A percentile compares a stretch with the other conserved stretches of the same genome.
phyloP scores from a whole-genome alignment of 805 yeast species.

The Isabelozyma pseudorhagii region DNA sequence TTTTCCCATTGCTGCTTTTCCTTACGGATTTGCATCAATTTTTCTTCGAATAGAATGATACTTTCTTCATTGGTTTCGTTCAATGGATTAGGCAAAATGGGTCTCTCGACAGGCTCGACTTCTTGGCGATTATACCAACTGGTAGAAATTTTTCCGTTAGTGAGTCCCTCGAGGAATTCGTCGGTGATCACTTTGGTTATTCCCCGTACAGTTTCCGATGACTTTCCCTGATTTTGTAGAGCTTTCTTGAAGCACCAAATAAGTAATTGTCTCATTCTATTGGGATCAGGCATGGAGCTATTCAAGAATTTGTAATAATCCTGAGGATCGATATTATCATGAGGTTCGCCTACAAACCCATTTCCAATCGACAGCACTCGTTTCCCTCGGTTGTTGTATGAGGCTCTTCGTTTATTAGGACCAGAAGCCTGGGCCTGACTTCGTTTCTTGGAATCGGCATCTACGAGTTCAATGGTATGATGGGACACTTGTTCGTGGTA shows the following conservation, averaged over 20 bases:
- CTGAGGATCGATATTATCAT: constrained; percentile 50
- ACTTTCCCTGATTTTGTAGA: constrained; percentile 21
- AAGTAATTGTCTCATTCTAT: constrained; percentile 64
- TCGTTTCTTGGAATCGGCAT: not conserved
- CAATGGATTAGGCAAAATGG: constrained; percentile 54
- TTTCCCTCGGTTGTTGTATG: constrained; percentile 62
- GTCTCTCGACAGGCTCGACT: constrained; percentile 9
- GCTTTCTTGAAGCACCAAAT: constrained; percentile 64
- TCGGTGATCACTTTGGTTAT: constrained; percentile 60
- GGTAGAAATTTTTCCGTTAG: constrained; percentile 56
- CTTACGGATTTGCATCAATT: constrained; percentile 39
- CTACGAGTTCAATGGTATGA: constrained; percentile 1
- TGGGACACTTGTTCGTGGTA: not conserved
- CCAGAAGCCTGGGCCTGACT: not conserved
- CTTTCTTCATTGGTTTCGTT: constrained; percentile 51
- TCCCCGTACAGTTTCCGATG: constrained; percentile 27
- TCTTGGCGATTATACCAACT: constrained; percentile 61
- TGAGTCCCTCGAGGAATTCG: constrained; percentile 56
- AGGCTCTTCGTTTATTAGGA: constrained; percentile 39
- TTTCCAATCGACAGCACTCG: constrained; percentile 73
- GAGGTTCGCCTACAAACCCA: constrained; percentile 68
- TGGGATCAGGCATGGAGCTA: constrained; percentile 63
- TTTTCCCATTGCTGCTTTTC: constrained; percentile 51
- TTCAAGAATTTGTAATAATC: constrained; percentile 65
- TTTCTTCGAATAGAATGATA: constrained; percentile 42